Conservation (phyloP, 345 rosid species). For the Eucalyptus coolabah region DNA sequence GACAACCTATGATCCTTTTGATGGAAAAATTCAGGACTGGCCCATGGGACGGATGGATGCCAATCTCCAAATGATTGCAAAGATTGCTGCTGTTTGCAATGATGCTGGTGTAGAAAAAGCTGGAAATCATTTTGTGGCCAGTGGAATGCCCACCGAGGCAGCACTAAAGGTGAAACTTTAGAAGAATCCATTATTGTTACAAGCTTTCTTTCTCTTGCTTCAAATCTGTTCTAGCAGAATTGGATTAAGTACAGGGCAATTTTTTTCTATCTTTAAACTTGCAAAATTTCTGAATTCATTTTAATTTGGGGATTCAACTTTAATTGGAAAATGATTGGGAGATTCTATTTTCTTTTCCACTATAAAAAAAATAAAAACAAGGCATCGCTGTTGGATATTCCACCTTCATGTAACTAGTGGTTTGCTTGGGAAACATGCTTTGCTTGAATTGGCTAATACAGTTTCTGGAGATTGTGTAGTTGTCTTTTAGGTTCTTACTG, state of each 20-base stretch:
- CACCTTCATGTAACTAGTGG: background rate
- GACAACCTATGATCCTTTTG: slow-evolving; percentile 66
- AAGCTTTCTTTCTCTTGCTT: background rate
- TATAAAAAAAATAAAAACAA: background rate
- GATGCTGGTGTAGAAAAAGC: slow-evolving; percentile 72
- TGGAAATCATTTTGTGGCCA: slow-evolving; percentile 52
- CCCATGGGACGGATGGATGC: slow-evolving; percentile 64
- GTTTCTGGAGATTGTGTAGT: background rate
- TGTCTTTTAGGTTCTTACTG: background rate
- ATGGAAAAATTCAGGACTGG: slow-evolving; percentile 74
- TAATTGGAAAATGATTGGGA: background rate
- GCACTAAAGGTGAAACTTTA: slow-evolving; percentile 67
- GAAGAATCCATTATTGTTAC: background rate
- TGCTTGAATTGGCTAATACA: background rate
- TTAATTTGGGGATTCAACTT: background rate
- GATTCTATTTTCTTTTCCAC: background rate
- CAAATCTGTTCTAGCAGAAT: background rate
- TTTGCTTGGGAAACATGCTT: background rate
- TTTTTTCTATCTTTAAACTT: background rate
- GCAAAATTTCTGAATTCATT: background rate
- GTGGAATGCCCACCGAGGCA: slow-evolving; percentile 91
- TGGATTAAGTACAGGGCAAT: background rate
- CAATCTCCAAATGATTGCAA: slow-evolving; percentile 86
- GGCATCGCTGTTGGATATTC: background rate
- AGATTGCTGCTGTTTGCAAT: slow-evolving; percentile 82